Evolutionary conservation across 805 yeast species (phyloP).

Genomic region (Starmerella riodocensis): DNA sequence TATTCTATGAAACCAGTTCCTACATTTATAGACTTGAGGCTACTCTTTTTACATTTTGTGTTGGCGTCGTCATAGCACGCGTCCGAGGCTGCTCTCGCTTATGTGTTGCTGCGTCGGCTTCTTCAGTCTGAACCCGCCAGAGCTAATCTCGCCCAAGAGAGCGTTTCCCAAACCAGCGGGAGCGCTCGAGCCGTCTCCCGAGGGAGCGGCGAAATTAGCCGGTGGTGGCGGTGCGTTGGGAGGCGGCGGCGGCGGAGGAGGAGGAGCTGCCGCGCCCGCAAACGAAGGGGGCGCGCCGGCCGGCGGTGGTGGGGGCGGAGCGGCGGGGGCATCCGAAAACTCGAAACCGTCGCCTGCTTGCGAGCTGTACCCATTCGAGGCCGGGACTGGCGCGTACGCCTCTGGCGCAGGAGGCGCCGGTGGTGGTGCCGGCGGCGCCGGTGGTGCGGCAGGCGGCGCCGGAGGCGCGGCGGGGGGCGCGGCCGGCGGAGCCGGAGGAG

Average conservation of each 20-base stretch:
- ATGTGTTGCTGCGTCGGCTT: conserved; percentile 24
- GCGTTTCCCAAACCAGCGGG: conserved; percentile 22
- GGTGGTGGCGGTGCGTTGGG: conserved; percentile 27
- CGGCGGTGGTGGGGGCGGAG: conserved; percentile 19
- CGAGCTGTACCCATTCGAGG: background rate
- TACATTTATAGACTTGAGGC: too few relatives aligned
- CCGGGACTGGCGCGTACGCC: background rate
- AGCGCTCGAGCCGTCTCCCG: conserved; percentile 26
- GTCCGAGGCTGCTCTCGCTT: conserved; percentile 21
- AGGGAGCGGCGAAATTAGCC: conserved; percentile 34
- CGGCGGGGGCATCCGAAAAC: conserved; percentile 23
- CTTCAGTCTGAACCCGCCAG: conserved; percentile 23
- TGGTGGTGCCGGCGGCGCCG: conserved; percentile 25
- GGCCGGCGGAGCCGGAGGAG: conserved; percentile 24
- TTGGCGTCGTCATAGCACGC: conserved; percentile 19
- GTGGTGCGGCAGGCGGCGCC: conserved; percentile 23
- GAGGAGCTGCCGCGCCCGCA: conserved; percentile 24
- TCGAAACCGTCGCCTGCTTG: conserved; percentile 10
- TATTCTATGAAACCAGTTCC: too few relatives aligned
- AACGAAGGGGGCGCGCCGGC: conserved; percentile 26
- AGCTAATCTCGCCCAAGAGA: conserved; percentile 27
- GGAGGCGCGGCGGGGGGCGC: conserved; percentile 26
- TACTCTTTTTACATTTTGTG: too few relatives aligned
- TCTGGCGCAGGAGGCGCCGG: conserved; percentile 24
- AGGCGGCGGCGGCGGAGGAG: conserved; percentile 30